These are phyloP conservation scores for Lecanoromycetidae sp. DNA, from an alignment of 2,329 filamentous ascomycete species.

Conservation along the genomic window DNA sequence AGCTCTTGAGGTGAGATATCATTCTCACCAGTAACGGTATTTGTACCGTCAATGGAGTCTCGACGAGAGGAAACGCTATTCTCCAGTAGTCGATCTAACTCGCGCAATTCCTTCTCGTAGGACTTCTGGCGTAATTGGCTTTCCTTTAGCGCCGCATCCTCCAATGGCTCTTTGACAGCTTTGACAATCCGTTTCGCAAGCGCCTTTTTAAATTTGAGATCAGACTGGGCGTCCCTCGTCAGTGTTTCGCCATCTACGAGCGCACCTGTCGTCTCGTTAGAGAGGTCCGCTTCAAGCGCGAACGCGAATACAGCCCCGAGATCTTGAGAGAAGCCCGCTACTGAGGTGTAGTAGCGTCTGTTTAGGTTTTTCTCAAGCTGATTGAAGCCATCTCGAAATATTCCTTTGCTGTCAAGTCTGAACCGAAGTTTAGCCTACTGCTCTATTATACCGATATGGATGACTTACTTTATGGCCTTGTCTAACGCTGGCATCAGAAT, in stretches of 20 bases:
- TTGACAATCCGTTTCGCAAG: conserved; percentile 85
- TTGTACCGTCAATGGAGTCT: conserved; percentile 24
- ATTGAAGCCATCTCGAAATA: conserved; percentile 44
- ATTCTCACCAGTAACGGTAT: conserved; percentile 26
- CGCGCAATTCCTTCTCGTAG: conserved; percentile 56
- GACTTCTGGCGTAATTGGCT: conserved; percentile 64
- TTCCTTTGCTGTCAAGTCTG: conserved; percentile 39
- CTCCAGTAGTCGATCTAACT: conserved; percentile 63
- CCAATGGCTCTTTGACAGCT: conserved; percentile 63
- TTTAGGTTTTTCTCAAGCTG: conserved; percentile 42
- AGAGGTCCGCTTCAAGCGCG: conserved; percentile 39
- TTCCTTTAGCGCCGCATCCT: conserved; percentile 66
- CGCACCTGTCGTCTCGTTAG: conserved; percentile 37
- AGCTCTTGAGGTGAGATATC: conserved; percentile 23
- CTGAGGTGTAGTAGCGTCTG: conserved; percentile 47
- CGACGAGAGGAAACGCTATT: conserved; percentile 46
- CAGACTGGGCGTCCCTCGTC: conserved; percentile 35
- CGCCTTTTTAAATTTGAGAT: conserved; percentile 69
- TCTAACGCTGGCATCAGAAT: conserved; percentile 67
- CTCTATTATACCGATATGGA: conserved; percentile 1
- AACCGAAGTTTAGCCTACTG: conserved; percentile 17
- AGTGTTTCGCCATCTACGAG: conserved; percentile 37
- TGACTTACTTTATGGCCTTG: conserved; percentile 65
- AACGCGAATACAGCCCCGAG: conserved; percentile 44
- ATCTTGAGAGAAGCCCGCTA: conserved; percentile 48